Evolutionary conservation across 2,329 filamentous ascomycete species (phyloP), one percentile per base, ranked within the genome.

Genomic region (Trichoderma koningii): DNA sequence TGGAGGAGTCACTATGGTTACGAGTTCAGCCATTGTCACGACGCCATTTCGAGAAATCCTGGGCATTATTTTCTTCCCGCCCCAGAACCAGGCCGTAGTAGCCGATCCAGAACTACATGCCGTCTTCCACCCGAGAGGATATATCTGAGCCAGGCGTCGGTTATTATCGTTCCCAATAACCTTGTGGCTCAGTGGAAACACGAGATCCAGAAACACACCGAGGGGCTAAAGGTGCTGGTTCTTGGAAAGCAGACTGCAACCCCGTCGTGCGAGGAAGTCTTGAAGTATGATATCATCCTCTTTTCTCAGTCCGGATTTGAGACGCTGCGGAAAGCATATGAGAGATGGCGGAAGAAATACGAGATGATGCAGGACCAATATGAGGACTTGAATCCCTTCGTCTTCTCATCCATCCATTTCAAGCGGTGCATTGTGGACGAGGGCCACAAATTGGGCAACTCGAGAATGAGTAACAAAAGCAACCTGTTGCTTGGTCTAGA

Each of bases 391-490:
- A 78, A 65, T 38, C 74, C 83, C 10, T 90, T 87, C 1, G 85
- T 89, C 0, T 76, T 97, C 19, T 86, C 87, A 45, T 77, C 85
- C 7, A 76, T 97, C 3, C 92, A 92, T 70, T 97, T 94, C 83
- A 89, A 97, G 71, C 85, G 94, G 1, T 88, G 96, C 53, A 93
- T 98, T 52, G 89, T 96, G 19, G 94, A 98, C 69, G 94, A 97
- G 80, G 94, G 94, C 0, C 93, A 97, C 74, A 90, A 85, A 66
- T 88, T 97, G 66, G 91, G 92, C 0, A 89, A 90, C 44, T 85
- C 85, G 0, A 83, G 77, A 2, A 75, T 77, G 6, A 79, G 80
- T 10, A 80, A 80, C 59, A 86, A 82, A 69, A 92, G 87, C 51
- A 81, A 83, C 47, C 71, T 87, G 5, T 77, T 85, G 21, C 72